Evolutionary conservation across 306 rosid species (phyloP).

Genomic region (Cicer cuneatum): DNA sequence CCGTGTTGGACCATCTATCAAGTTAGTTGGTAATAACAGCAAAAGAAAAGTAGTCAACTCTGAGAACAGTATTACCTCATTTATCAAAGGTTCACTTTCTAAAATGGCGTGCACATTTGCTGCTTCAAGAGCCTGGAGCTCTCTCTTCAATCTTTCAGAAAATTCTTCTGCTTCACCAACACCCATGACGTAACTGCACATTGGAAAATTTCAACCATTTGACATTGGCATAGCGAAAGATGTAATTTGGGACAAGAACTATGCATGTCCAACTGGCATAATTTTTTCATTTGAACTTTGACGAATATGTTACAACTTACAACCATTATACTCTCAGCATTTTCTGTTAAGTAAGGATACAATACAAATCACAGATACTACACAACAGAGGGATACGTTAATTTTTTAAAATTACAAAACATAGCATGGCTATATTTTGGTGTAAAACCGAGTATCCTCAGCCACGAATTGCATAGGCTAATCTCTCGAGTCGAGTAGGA

Average conservation of each 20-base stretch:
- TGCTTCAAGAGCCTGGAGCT: constrained; percentile 96
- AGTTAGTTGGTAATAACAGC: constrained; percentile 16
- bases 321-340: constrained; percentile 17
- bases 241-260: constrained; percentile 17
- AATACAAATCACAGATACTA: background rate
- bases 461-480: no score
- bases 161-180: constrained; percentile 97
- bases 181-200: constrained; percentile 91
- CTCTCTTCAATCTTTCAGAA: constrained; percentile 96
- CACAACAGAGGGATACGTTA: no score
- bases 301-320: constrained; percentile 29
- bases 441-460: no score
- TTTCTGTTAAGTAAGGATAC: background rate
- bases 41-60: constrained; percentile 38
- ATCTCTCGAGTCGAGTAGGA: no score
- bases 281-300: constrained; percentile 4
- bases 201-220: constrained; percentile 31
- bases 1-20: background rate
- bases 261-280: constrained; percentile 13
- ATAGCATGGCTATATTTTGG: no score
- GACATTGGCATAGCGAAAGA: constrained; percentile 37
- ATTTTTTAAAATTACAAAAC: no score
- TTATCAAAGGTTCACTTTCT: constrained; percentile 91
- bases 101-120: constrained; percentile 97
- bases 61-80: constrained; percentile 60